Percentiles rank a stretch among this genome's conserved stretches.
These are phyloP conservation scores for Solanum gracilifrons DNA, from an alignment of 257 asterid species.

Conservation along the genomic window DNA sequence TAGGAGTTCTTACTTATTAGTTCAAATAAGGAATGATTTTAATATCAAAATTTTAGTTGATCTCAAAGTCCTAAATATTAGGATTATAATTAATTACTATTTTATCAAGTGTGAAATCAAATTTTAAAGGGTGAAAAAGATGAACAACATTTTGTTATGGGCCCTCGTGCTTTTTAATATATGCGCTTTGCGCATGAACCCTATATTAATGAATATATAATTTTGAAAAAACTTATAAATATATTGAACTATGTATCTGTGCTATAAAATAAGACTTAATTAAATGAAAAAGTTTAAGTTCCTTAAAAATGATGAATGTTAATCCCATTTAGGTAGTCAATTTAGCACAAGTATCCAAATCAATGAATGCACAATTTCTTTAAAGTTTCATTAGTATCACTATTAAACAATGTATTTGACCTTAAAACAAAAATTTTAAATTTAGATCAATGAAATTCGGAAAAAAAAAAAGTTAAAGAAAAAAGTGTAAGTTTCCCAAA, in stretches of 20 bases:
- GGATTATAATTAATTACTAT: not conserved
- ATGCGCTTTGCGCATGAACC: not conserved
- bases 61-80: not conserved
- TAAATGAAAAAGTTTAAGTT: not conserved
- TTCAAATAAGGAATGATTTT: not conserved
- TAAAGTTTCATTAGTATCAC: not conserved
- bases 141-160: not conserved
- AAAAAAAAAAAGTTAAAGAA: not conserved
- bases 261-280: not conserved
- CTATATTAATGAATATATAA: not conserved
- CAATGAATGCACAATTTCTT: not conserved
- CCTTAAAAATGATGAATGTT: not conserved
- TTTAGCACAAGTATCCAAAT: not conserved
- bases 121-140: not conserved
- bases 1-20: not conserved
- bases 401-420: not conserved
- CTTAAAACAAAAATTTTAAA: not conserved
- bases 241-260: not conserved
- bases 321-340: not conserved
- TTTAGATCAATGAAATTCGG: not conserved
- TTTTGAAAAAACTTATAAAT: not conserved
- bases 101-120: not conserved
- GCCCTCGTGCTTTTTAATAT: not conserved
- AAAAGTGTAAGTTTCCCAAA: not conserved
- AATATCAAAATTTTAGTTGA: not conserved